Evolutionary conservation across 495 filamentous ascomycete genomes (phyloP), one percentile per base, ranked within the genome.

Genomic region (Aspergillus sclerotioniger): DNA sequence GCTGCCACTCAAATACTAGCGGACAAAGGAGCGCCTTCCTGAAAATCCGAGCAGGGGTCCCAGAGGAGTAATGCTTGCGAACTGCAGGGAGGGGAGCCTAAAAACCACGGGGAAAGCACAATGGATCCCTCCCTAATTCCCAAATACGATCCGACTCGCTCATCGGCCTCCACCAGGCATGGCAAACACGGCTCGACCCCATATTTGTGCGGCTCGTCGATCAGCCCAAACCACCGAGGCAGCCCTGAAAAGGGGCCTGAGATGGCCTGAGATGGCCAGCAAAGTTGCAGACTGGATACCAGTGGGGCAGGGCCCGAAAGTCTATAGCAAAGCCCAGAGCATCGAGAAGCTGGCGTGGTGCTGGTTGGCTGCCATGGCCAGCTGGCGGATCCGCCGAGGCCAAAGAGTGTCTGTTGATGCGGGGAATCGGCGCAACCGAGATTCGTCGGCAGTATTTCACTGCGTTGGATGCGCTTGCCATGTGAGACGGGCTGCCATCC

Each of bases 61-160:
- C 32, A 51, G 49, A 58, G 25, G 16, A 43, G 56, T 7, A 58
- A 35, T 2, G 15, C 48, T 58, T 58, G 56, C 56, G 56, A 58
- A 52, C 10, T 12, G 35, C 35, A 3, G 35, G 12, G 37, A 41
- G n/a, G 37, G 25, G 25, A n/a, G 25, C 25, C 25, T 25, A 25
- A 25, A 2, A 25, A 25, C 25, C 2, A 25, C 25, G 2, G 33
- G 33, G 9, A 35, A 35, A 10, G 33, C 33, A 8, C 9, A 35
- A 35, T 2, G 33, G 8, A 35, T 2, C 25, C 2, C 2, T 25
- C 25, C 25, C 25, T 5, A n/a, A n/a, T n/a, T n/a, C n/a, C n/a
- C n/a, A n/a, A n/a, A 25, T 25, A 25, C 25, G 25, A 25, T 25
- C 25, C 25, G 37, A 13, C 13, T 41, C 25, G 13, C n/a, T n/a